Evolutionary conservation across 805 yeast genomes (phyloP).

Genomic region (Tanozyma kutaoensis): DNA sequence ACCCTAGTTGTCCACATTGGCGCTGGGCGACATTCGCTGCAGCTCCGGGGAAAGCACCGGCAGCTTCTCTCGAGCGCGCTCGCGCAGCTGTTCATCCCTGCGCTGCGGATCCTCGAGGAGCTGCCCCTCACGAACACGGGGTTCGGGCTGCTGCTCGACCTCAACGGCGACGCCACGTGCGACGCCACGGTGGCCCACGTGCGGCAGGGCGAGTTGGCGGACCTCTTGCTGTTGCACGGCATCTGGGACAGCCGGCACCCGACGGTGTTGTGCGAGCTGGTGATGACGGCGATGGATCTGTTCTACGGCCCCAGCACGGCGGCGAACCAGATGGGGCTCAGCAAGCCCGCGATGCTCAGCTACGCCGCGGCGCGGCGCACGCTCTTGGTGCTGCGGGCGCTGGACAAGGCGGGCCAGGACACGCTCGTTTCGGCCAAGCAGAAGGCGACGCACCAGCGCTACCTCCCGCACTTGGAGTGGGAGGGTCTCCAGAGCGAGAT

Average conservation of each 20-base stretch:
- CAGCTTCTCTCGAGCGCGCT: conserved; percentile 15
- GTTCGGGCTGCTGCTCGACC: conserved; percentile 29
- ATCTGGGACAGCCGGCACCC: too few relatives aligned
- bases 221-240: too few relatives aligned
- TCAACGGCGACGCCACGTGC: conserved; percentile 27
- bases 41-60: conserved; percentile 10
- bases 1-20: conserved; percentile 31
- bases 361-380: too few relatives aligned
- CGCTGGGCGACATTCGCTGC: conserved; percentile 31
- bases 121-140: conserved; percentile 36
- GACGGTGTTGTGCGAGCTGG: conserved; percentile 10
- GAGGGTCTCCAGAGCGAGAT: conserved; percentile 3
- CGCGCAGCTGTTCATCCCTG: conserved; percentile 2
- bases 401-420: conserved; percentile 9
- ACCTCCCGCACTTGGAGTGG: background rate
- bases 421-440: background rate
- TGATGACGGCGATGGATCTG: too few relatives aligned
- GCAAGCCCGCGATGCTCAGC: too few relatives aligned
- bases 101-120: conserved; percentile 17
- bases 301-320: too few relatives aligned
- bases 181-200: conserved; percentile 14
- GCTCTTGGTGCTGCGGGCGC: conserved; percentile 9
- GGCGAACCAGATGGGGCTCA: too few relatives aligned
- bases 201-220: too few relatives aligned
- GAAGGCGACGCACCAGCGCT: background rate